Conservation (phyloP, 805 yeast species). For the Diddensiella santjacobensis region DNA sequence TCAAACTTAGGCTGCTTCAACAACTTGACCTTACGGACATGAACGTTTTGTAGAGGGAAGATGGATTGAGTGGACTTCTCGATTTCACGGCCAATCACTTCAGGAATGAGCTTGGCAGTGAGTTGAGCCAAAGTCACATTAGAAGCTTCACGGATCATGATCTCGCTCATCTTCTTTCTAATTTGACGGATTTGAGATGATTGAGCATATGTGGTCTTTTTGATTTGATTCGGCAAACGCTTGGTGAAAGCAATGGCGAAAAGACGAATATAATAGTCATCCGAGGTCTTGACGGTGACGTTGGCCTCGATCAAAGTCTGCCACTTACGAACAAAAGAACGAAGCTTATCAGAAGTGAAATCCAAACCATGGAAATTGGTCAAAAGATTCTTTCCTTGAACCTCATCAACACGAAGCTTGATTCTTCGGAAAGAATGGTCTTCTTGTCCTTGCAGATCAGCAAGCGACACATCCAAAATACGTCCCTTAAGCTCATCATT, state of each 20-base stretch:
- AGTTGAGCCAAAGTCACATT: slow-evolving; percentile 94
- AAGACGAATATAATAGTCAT: slow-evolving; percentile 93
- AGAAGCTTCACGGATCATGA: slow-evolving; percentile 94
- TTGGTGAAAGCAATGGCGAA: slow-evolving; percentile 98
- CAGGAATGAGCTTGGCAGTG: slow-evolving; percentile 96
- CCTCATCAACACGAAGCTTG: slow-evolving; percentile 97
- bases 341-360: slow-evolving; percentile 96
- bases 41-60: slow-evolving; percentile 97
- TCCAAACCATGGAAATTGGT: slow-evolving; percentile 99
- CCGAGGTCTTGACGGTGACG: slow-evolving; percentile 96
- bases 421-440: slow-evolving; percentile 98
- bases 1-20: slow-evolving; percentile 99
- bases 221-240: slow-evolving; percentile 94
- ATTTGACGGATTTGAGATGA: slow-evolving; percentile 95
- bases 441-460: slow-evolving; percentile 98
- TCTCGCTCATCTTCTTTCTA: slow-evolving; percentile 94
- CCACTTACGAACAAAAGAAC: slow-evolving; percentile 98
- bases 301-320: slow-evolving; percentile 97
- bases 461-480: slow-evolving; percentile 90
- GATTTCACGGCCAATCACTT: slow-evolving; percentile 97
- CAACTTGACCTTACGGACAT: slow-evolving; percentile 97
- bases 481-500: slow-evolving; percentile 98
- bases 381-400: slow-evolving; percentile 96
- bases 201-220: slow-evolving; percentile 97
- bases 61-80: slow-evolving; percentile 92